Evolutionary conservation across 208 protist species (phyloP), one percentile per base, ranked within the genome.

Genomic region (Leishmania arabica): DNA sequence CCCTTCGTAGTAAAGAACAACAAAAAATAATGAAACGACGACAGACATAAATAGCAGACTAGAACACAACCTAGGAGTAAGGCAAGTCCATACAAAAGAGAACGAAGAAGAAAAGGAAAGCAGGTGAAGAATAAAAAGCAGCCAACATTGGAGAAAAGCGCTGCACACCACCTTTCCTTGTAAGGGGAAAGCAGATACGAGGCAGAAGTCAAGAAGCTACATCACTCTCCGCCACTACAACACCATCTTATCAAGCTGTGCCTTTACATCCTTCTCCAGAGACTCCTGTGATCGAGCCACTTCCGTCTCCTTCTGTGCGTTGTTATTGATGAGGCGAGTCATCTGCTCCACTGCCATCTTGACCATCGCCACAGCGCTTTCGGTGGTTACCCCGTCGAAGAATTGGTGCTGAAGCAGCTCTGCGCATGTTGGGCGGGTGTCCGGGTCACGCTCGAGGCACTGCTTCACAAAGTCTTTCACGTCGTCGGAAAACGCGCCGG

Each of bases 281-380:
- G 84, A 88, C 51, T 88, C 90, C 69, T 91, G 88, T 42, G 91
- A 87, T 42, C 90, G 88, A 65, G 83, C 69, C 34, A 89, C 51
- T 51, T 79, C 77, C 54, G 91, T 87, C 37, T 89, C 85, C 69
- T 96, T 94, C 77, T 94, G 93, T 2, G 92, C 83, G 53, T 95
- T 90, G 81, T 90, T 95, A 66, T 92, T 94, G 79, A 97, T 92
- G 34, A 97, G 84, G 19, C 90, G 92, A 2, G 90, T 95, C 94
- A 97, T 97, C 83, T 92, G 90, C 54, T 97, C 87, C 51, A 97
- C 90, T 37, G 86, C 94, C 75, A 94, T 86, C 85, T 92, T 94
- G 17, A 97, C 94, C 85, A 95, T 96, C 31, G 86, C 91, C 2
- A 93, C 86, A 19, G 94, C 89, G 31, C 83, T 92, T 84, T 90